Base-by-base conservation (phyloP, 495 filamentous ascomycete species). In the Tuber aestivum region DNA sequence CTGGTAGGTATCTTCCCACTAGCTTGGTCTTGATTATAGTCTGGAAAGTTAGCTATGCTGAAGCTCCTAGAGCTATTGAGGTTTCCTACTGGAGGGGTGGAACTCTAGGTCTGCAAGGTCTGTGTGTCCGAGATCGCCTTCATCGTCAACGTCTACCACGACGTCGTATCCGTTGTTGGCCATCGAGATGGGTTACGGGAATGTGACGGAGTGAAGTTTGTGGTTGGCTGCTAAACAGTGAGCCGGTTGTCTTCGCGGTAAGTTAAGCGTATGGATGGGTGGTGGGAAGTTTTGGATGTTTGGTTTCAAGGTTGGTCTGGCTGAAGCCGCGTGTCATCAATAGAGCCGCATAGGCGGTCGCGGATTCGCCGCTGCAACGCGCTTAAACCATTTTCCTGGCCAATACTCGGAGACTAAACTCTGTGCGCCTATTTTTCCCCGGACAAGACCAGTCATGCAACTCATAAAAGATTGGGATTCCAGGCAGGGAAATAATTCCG, bases 61-160 rank as follows among this genome's bases (percentile, higher is more conserved):
- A 23, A 45, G 21, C 69, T 32, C 48, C 40, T 20, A n/a, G 32
- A 77, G 42, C 41, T 44, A 32, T 38, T 35, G 41, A 35, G 70
- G 56, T 44, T 48, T 82, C 86, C 79, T 86, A 93, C 91, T 93
- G 69, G 94, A 97, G 80, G 92, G 90, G 88, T 99, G 95, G 86
- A 99, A 99, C 88, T 98, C 96, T 78, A 98, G 94, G 86, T 98
- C 96, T 87, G 97, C 93, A 20, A 98, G 90, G 85, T 99, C 95
- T 45, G 95, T 98, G 85, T 97, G 93, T 81, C 95, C 95, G 76
- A 99, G 91, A 86, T 99, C 95, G 84, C 95, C 95, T 93, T 98
- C 94, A 87, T 98, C 95, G 83, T 97, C 95, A 73, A 97, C 90
- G 81, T 98, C 95, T 40, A 99, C 95, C 80, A 99, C 95, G 75